Evolutionary conservation across 306 rosid genomes (phyloP).

Genomic region (Bauhinia variegata): DNA sequence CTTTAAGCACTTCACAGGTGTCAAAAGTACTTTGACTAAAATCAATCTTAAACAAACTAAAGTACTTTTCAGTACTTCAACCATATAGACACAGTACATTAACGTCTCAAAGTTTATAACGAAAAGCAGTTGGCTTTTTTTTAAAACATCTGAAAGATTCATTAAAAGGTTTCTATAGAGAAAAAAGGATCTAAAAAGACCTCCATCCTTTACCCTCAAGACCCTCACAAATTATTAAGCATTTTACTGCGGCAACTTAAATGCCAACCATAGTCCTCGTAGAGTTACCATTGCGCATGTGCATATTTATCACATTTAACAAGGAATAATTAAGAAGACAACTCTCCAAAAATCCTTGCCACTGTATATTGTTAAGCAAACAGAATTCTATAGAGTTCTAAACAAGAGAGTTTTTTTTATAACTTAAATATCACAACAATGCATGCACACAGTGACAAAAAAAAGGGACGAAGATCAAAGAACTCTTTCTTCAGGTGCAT

Average conservation of each 20-base stretch:
- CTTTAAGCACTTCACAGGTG: neutral
- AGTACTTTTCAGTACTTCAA: constrained; percentile 18
- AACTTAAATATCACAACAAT: neutral
- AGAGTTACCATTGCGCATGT: constrained; percentile 1
- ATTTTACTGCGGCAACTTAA: neutral
- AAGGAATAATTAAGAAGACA: constrained; percentile 7
- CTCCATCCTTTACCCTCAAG: neutral
- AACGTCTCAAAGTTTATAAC: constrained; percentile 21
- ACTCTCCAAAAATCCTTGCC: constrained; percentile 4
- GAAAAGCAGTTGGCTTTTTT: constrained; percentile 20
- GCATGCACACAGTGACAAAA: neutral
- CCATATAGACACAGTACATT: neutral
- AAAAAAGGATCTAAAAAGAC: neutral
- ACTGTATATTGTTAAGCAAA: constrained; percentile 16
- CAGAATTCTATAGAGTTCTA: neutral
- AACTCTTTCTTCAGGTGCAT: neutral
- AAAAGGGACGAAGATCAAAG: neutral
- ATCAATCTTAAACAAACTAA: neutral
- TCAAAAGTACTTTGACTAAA: constrained; percentile 12
- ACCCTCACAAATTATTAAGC: neutral
- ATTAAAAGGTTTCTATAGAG: neutral
- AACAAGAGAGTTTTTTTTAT: neutral
- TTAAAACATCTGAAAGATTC: constrained; percentile 14
- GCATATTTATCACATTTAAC: neutral
- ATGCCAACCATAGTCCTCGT: constrained; percentile 2